phyloP scores from a whole-genome alignment of 2,329 filamentous ascomycete species.

The Amauroascus niger region DNA sequence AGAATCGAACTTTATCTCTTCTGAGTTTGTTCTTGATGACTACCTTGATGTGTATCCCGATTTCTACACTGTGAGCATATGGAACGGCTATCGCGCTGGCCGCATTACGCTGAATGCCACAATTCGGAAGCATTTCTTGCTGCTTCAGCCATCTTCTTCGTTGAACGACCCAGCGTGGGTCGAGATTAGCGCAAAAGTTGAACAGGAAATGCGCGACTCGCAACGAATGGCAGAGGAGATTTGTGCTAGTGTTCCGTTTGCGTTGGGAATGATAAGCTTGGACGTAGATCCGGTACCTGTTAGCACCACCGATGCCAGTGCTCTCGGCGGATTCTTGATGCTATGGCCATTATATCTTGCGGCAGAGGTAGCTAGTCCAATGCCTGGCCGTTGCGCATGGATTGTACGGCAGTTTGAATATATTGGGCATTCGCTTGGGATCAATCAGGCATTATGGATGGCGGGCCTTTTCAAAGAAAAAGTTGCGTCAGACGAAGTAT shows the following conservation, averaged over 20 bases:
- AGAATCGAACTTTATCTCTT: not conserved
- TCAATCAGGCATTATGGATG: constrained; percentile 32
- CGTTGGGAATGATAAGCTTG: constrained; percentile 24
- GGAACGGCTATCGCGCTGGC: constrained; percentile 52
- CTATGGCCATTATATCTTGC: constrained; percentile 34
- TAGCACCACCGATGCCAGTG: constrained; percentile 21
- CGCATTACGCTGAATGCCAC: constrained; percentile 47
- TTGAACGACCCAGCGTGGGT: not conserved
- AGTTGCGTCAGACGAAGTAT: too few species aligned
- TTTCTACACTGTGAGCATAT: constrained; percentile 47
- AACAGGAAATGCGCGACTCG: constrained; percentile 23
- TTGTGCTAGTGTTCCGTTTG: constrained; percentile 31
- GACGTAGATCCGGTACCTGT: constrained; percentile 12
- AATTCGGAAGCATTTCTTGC: constrained; percentile 31
- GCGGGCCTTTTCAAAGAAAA: constrained; percentile 27
- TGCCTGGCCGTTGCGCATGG: constrained; percentile 27
- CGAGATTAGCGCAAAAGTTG: constrained; percentile 25
- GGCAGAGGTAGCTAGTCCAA: constrained; percentile 25
- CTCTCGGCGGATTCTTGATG: constrained; percentile 27
- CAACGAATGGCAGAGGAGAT: constrained; percentile 29
- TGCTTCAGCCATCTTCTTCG: constrained; percentile 16
- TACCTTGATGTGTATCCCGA: constrained; percentile 49
- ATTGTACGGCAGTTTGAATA: constrained; percentile 25
- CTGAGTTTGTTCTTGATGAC: constrained; percentile 35
- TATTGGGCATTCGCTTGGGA: constrained; percentile 30